Conservation (phyloP, 495 filamentous ascomycete species). For the Daldinia grandis region DNA sequence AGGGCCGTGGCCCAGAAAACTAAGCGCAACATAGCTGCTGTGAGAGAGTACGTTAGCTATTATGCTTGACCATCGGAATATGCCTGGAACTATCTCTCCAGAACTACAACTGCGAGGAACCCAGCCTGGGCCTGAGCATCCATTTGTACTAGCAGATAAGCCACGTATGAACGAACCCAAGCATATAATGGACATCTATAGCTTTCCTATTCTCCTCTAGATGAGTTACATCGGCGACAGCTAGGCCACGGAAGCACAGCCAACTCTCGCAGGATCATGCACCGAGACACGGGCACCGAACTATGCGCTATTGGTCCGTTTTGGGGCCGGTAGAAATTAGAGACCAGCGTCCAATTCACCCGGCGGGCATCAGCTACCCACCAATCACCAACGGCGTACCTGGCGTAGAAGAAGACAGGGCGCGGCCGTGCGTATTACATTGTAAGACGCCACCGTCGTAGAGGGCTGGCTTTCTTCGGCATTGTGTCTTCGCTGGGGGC, state of each 20-base stretch:
- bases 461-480: background rate
- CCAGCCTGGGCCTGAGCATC: background rate
- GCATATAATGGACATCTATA: background rate
- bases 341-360: slow-evolving; percentile 22
- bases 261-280: slow-evolving; percentile 30
- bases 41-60: background rate
- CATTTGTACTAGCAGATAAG: background rate
- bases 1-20: slow-evolving; percentile 11
- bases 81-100: background rate
- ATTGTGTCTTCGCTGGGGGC: background rate
- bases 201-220: slow-evolving; percentile 2
- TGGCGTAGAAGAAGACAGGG: background rate
- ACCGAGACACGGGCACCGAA: slow-evolving; percentile 17
- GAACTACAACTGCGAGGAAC: background rate
- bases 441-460: background rate
- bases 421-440: background rate
- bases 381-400: slow-evolving; percentile 2
- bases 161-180: background rate
- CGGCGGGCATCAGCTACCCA: slow-evolving; percentile 15
- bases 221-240: slow-evolving; percentile 12
- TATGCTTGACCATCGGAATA: background rate
- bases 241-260: slow-evolving; percentile 9
- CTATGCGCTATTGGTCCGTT: slow-evolving; percentile 19
- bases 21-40: slow-evolving; percentile 10
- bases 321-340: slow-evolving; percentile 1